A percentile compares a stretch with the other conserved stretches of the same genome.
Conservation (phyloP, 1,284 basidiomycete species). For the Fistulinella staudtii region DNA sequence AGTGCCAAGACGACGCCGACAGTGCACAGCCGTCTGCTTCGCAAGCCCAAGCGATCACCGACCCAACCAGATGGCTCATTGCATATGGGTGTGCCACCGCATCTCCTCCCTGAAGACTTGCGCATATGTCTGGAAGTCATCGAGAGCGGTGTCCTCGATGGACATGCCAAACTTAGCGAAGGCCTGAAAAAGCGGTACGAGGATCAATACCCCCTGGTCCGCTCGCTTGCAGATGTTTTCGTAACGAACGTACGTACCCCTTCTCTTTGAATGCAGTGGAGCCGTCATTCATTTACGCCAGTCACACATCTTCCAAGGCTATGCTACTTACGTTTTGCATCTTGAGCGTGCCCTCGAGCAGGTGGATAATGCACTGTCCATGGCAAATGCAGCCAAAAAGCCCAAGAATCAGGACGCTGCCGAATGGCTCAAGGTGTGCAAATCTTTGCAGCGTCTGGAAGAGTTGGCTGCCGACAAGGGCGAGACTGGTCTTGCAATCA, state of each 20-base stretch:
- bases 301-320: conserved; percentile 90
- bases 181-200: conserved; percentile 85
- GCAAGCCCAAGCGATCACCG: conserved; percentile 65
- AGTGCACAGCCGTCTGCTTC: conserved; percentile 48
- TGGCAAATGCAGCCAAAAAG: conserved; percentile 59
- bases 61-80: conserved; percentile 45
- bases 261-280: conserved; percentile 2
- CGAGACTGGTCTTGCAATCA: conserved; percentile 91
- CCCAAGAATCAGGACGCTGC: conserved; percentile 75
- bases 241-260: conserved; percentile 74
- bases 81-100: conserved; percentile 59
- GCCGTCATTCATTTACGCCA: conserved; percentile 33
- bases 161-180: conserved; percentile 79
- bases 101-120: conserved; percentile 81
- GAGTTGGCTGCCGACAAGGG: conserved; percentile 78
- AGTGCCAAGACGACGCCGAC: conserved; percentile 43
- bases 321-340: conserved; percentile 88
- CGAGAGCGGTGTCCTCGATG: conserved; percentile 78
- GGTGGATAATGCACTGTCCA: conserved; percentile 76
- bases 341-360: conserved; percentile 86
- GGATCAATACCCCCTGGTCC: conserved; percentile 88
- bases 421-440: conserved; percentile 73
- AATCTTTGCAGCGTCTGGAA: conserved; percentile 72
- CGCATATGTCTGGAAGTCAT: conserved; percentile 82
- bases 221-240: conserved; percentile 90